Evolutionary conservation across 2,329 filamentous ascomycete species (phyloP).

Genomic region (Esteya vermicola): DNA sequence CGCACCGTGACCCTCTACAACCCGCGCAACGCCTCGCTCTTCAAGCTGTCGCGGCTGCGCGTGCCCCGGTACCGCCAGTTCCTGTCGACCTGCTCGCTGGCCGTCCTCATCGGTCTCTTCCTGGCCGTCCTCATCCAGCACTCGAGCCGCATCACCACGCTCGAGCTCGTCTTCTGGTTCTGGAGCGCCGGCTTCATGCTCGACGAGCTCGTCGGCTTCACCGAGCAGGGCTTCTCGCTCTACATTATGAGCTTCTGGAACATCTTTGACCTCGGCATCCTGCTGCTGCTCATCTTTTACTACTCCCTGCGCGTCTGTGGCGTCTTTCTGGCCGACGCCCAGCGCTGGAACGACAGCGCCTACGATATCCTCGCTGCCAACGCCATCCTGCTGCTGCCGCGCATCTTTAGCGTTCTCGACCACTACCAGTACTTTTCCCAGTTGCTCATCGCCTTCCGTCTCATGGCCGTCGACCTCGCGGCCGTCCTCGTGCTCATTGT

Average conservation of each 20-base stretch:
- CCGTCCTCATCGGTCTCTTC: slow-evolving; percentile 72
- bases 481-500: slow-evolving; percentile 74
- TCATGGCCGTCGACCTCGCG: slow-evolving; percentile 83
- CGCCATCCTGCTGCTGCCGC: slow-evolving; percentile 76
- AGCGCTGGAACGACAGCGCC: slow-evolving; percentile 66
- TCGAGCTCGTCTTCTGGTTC: slow-evolving; percentile 91
- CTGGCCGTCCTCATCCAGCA: slow-evolving; percentile 65
- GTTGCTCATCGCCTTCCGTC: slow-evolving; percentile 79
- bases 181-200: slow-evolving; percentile 97
- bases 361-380: slow-evolving; percentile 92
- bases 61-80: slow-evolving; percentile 88
- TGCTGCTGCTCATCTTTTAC: slow-evolving; percentile 74
- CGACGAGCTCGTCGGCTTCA: slow-evolving; percentile 90
- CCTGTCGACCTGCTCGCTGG: slow-evolving; percentile 76
- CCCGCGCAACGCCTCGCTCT: slow-evolving; percentile 73
- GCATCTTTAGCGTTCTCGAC: slow-evolving; percentile 84
- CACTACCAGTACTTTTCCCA: slow-evolving; percentile 96
- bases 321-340: slow-evolving; percentile 64
- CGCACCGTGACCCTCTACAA: slow-evolving; percentile 81
- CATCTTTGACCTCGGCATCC: slow-evolving; percentile 80
- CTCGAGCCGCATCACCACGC: slow-evolving; percentile 63
- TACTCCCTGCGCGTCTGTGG: slow-evolving; percentile 83
- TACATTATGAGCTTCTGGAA: slow-evolving; percentile 99
- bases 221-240: slow-evolving; percentile 87
- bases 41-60: slow-evolving; percentile 80